A percentile compares a stretch with the other conserved stretches of the same genome.
Conservation (phyloP, 73 alveolate genomes). For the Stentor roeselii region DNA sequence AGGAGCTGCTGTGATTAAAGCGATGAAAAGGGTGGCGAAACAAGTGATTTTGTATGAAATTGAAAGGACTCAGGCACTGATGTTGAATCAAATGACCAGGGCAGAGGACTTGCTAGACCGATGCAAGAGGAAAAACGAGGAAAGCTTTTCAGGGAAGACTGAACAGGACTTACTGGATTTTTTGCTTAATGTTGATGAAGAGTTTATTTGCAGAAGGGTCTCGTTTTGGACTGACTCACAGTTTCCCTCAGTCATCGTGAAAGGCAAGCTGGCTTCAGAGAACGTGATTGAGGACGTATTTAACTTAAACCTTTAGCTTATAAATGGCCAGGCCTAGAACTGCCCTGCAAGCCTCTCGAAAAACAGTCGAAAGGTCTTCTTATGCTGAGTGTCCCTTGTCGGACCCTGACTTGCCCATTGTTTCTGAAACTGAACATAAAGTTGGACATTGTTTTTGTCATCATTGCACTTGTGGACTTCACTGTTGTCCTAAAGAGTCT, state of each 20-base stretch:
- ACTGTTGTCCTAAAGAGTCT: neutral
- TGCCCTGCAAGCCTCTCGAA: neutral
- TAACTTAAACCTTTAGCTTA: neutral
- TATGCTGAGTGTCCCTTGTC: conserved; percentile 16
- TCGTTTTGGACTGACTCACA: neutral
- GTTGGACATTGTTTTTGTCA: conserved; percentile 24
- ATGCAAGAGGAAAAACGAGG: neutral
- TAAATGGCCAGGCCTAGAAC: neutral
- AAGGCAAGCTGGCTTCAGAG: neutral
- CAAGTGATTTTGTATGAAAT: neutral
- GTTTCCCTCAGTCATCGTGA: neutral
- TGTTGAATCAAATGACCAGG: neutral
- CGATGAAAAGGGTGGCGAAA: neutral
- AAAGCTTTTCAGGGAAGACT: neutral
- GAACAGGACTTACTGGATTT: neutral
- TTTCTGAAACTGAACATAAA: conserved; percentile 20
- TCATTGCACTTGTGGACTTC: conserved; percentile 25
- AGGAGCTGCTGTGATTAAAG: neutral
- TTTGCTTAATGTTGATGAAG: neutral
- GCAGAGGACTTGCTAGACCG: neutral
- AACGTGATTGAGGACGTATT: neutral
- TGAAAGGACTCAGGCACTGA: neutral
- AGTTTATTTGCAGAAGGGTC: neutral
- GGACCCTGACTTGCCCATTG: conserved; percentile 20
- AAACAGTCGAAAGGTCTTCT: neutral